Evolutionary conservation across 768 basidiomycete species (phyloP), one percentile per base, ranked within the genome.

Genomic region (Suillus alpinus): DNA sequence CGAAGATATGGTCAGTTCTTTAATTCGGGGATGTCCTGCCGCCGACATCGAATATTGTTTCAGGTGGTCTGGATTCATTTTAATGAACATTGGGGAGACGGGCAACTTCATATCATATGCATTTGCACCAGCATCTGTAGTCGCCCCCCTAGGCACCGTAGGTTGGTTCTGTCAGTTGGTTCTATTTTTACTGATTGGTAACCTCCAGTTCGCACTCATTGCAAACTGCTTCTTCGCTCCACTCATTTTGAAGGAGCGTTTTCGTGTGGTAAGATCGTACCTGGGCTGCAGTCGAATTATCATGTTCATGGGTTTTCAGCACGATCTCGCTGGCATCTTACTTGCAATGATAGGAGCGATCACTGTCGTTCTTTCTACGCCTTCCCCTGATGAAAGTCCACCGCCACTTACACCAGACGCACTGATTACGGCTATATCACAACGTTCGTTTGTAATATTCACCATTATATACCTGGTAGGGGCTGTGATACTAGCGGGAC

Each of bases 161-260:
- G 76, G 87, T 75, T 46, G 23, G 10, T 57, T 36, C n/a, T 18
- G 16, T 56, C 7, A 34, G 6, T n/a, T 31, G 8, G 31, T 13
- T 20, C 29, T 2, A 6, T 37, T 34, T 59, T 43, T 16, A 31
- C 20, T 31, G 55, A 55, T 55, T 46, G 4, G 6, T 37, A n/a
- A 20, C 46, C 20, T 9, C 16, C 58, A 94, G 87, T 91, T 94
- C 73, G 94, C 94, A 2, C 80, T 98, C n/a, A 87, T 96, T 61
- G 93, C 96, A 14, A 98, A 98, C 72, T 98, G 95, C 69, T 80
- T 95, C 43, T 94, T 98, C 64, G 94, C 95, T 1, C 96, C 96
- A 16, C 67, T 94, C 3, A 83, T 98, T 69, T 81, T 94, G 10
- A 80, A 85, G 9, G 93, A 98, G 75, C 83, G 82, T 6, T 95